Base-by-base conservation (phyloP, 1,139 yeast species). In the Blastobotrys serpentis region DNA sequence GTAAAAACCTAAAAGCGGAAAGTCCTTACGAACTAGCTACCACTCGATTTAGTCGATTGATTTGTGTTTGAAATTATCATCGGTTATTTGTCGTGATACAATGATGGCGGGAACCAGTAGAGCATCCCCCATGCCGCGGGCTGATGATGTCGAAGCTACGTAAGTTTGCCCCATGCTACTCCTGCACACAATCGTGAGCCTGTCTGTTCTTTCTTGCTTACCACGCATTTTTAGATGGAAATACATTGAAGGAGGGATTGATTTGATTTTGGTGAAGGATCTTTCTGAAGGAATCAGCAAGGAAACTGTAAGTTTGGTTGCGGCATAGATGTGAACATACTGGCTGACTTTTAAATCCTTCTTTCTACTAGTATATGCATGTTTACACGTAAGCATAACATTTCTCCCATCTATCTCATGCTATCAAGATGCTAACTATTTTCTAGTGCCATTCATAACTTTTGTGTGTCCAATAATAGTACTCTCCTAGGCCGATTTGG, bases 401-500 rank as follows among this genome's bases (percentile, higher is more conserved):
- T 53, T 36, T 65, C 52, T 7, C 18, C 23, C 18, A 18, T 13
- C 48, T 19, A 71, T 74, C 60, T 74, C 78, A 23, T 19, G 40
- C 60, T 67, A 51, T 84, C 84, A 65, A 86, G 95, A 14, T 16
- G 11, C 4, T 11, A 3, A 16, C 38, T 13, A 14, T 6, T 33
- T n/a, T 33, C 7, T 33, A 33, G 38, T 0, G 95, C 96, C 2
- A 86, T 92, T 56, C 94, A 90, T 72, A 90, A 90, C 70, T 92
- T 87, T 66, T 92, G 98, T 72, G 92, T 87, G 46, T 84, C 87
- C 58, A 85, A 85, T 58, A 82, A 92, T 26, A 76, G 86, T 51
- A 65, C 74, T 5, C 72, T 44, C 1, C 44, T 43, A 4, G 50
- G 53, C 8, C 32, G 50, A 10, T 49, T 46, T 22, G 43, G 42